phyloP scores from a whole-genome alignment of 2,329 filamentous ascomycete species.

The Aspergillus versicolor region DNA sequence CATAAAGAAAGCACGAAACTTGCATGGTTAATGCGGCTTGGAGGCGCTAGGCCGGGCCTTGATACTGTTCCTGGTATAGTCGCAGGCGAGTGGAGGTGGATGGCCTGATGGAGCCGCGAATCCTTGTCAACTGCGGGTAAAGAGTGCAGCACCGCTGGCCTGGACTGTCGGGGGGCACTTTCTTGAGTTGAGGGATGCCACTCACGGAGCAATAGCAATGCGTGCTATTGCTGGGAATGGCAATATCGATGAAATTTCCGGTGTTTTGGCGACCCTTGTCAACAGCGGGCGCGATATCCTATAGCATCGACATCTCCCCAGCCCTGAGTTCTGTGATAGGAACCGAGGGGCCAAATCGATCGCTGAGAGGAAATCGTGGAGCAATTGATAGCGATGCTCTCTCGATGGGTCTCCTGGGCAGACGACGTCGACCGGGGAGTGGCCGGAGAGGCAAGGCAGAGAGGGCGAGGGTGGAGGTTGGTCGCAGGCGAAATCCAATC shows the following conservation, averaged over 20 bases:
- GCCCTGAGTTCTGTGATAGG: not conserved
- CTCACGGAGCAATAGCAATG: slow-evolving; percentile 2
- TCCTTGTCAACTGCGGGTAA: slow-evolving; percentile 6
- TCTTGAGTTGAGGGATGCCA: not conserved
- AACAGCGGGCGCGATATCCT: not conserved
- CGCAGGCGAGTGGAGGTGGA: not conserved
- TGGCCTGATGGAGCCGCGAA: slow-evolving; percentile 8
- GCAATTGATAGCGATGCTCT: not conserved
- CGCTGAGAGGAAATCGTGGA: not conserved
- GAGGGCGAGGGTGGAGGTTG: not conserved
- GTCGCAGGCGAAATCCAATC: not conserved
- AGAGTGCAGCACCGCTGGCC: not conserved
- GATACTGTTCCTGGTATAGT: slow-evolving; percentile 14
- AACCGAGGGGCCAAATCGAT: slow-evolving; percentile 1
- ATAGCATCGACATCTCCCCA: not conserved
- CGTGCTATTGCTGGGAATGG: not conserved
- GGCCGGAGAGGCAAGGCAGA: not conserved
- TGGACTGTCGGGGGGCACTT: not conserved
- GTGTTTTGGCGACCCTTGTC: not conserved
- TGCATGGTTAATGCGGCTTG: slow-evolving; percentile 3
- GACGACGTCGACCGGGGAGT: not conserved
- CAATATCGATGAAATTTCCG: not conserved
- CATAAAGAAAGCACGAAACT: slow-evolving; percentile 4
- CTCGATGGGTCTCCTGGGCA: not conserved
- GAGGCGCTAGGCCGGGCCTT: slow-evolving; percentile 7